Base-by-base conservation (phyloP, 257 asterid species). In the Ehretia macrophylla region DNA sequence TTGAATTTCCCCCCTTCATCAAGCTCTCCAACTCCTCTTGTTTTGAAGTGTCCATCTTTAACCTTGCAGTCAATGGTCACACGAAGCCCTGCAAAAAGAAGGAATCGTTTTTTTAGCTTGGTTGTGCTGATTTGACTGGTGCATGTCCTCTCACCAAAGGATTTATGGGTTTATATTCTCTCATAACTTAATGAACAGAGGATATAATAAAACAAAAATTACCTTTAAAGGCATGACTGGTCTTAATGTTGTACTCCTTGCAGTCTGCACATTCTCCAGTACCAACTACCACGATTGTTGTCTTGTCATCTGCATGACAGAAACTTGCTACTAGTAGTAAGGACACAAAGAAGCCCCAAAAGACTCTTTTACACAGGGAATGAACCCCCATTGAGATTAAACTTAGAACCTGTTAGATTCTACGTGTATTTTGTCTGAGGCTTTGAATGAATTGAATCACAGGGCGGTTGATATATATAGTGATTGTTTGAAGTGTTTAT, bases 31-130 rank as follows among this genome's bases (percentile, higher is more conserved):
- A 62, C 68, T 17, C 93, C 98, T 27, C 74, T 50, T 21, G 83
- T 79, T 51, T 82, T 74, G 32, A 72, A 55, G 17, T 77, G 82
- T 22, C 95, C 92, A 19, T 72, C 73, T 23, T 75, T 58, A 39
- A 74, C 62, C 79, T 82, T 92, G 79, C 98, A 92, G 45, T 92
- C 98, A 55, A 92, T 76, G 23, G 83, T 82, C 61, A 88, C 95
- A 1, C 49, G 77, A 23, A 92, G 92, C 22, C 98, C 98, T 91
- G 59, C 72, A 67, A 16, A 39, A 17, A 23, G 17, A 48, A 18
- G 40, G 14, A 3, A 37, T 22, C 1, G 16, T n/a, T 8, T 14
- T 35, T 56, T 56, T 39, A 56, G 17, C 17, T 56, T 47, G 22
- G 39, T 14, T 14, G 32, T 44, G 22, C 54, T 8, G 14, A 38